Evolutionary conservation across 2,329 filamentous ascomycete species (phyloP).

Genomic region (Nothophoma quercina): DNA sequence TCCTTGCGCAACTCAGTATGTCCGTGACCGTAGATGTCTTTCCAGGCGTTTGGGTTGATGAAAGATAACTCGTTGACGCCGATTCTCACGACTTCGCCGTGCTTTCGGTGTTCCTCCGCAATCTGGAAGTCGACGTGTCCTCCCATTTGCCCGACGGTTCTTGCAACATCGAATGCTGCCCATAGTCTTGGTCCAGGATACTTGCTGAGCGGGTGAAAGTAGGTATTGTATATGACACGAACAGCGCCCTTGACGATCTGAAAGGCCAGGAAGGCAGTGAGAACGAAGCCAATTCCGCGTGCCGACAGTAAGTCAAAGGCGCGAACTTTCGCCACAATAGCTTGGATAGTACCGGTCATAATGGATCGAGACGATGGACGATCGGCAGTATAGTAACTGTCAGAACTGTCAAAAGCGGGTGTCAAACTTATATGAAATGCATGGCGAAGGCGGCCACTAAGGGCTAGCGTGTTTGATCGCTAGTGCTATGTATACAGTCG

Average conservation of each 20-base stretch:
- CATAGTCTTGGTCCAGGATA: slow-evolving; percentile 54
- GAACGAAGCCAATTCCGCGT: neutral
- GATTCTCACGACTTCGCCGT: slow-evolving; percentile 53
- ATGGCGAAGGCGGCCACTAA: neutral
- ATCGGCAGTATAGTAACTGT: too few species aligned
- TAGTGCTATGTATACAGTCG: neutral
- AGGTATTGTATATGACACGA: slow-evolving; percentile 7
- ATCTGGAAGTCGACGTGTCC: slow-evolving; percentile 33
- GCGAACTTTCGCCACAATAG: neutral
- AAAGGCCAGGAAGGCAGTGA: neutral
- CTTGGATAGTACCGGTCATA: slow-evolving; percentile 1
- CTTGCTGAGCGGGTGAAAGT: slow-evolving; percentile 52
- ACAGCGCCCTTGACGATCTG: neutral
- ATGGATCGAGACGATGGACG: neutral
- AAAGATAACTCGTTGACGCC: slow-evolving; percentile 53
- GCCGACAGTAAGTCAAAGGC: neutral
- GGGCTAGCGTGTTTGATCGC: neutral
- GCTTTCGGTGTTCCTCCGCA: slow-evolving; percentile 48
- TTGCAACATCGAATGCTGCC: slow-evolving; percentile 47
- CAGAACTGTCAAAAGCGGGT: neutral
- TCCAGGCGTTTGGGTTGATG: slow-evolving; percentile 47
- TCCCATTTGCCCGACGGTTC: slow-evolving; percentile 29
- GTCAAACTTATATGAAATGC: neutral
- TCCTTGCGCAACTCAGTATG: slow-evolving; percentile 26
- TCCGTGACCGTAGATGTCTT: slow-evolving; percentile 41